phyloP scores from a whole-genome alignment of 2,329 filamentous ascomycete species.

The Neofusicoccum parvum region DNA sequence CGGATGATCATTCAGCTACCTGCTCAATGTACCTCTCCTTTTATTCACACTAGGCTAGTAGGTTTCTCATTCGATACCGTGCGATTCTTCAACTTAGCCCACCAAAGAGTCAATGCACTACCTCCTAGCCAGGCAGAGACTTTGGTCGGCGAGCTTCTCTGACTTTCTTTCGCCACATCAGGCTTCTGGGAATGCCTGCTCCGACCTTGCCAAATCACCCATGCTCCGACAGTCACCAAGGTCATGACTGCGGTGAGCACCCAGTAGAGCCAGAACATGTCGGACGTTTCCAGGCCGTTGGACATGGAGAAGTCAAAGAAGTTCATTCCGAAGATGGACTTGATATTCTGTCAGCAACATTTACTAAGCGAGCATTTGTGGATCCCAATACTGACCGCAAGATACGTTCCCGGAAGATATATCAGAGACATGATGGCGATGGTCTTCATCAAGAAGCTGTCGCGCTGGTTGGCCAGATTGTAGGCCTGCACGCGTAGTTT shows the following conservation, averaged over 20 bases:
- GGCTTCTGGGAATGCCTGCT: not conserved
- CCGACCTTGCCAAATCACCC: not conserved
- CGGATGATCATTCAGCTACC: too few species aligned
- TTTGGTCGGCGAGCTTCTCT: not conserved
- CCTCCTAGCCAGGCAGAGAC: not conserved
- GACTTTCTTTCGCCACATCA: not conserved
- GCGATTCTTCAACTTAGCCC: not conserved
- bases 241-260: not conserved
- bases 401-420: not conserved
- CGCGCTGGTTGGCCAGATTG: conserved; percentile 4
- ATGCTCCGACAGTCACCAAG: not conserved
- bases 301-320: not conserved
- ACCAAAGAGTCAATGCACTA: not conserved
- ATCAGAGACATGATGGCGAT: conserved; percentile 3
- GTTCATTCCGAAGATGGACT: conserved; percentile 13
- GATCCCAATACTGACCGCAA: not conserved
- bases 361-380: not conserved
- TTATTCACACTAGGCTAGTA: not conserved
- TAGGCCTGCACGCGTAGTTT: not conserved
- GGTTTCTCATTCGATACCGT: not conserved
- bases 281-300: not conserved
- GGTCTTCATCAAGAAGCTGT: conserved; percentile 12
- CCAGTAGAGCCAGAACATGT: conserved; percentile 12
- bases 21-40: too few species aligned
- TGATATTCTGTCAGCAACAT: not conserved